These are phyloP conservation scores for Phialophora verrucosa DNA, from an alignment of 2,329 filamentous ascomycete species.

Conservation along the genomic window DNA sequence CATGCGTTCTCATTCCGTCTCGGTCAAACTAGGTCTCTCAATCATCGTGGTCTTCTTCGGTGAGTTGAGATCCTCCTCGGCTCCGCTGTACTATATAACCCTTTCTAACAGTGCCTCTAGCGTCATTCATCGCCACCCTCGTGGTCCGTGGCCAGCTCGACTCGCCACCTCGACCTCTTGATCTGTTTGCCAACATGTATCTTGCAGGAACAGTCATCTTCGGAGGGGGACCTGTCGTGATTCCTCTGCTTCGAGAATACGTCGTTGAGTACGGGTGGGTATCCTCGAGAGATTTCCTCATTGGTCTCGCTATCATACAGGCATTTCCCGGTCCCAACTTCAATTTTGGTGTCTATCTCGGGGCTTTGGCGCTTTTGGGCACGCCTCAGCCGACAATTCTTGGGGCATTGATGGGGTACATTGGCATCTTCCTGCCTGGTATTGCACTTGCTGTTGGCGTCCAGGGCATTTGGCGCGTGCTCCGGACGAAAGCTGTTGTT, in stretches of 20 bases:
- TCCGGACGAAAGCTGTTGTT: constrained; percentile 56
- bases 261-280: constrained; percentile 74
- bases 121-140: constrained; percentile 61
- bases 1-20: constrained; percentile 43
- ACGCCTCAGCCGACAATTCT: constrained; percentile 46
- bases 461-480: constrained; percentile 60
- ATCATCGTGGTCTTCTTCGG: constrained; percentile 58
- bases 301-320: constrained; percentile 74
- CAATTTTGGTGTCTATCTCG: constrained; percentile 63
- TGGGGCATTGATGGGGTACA: constrained; percentile 59
- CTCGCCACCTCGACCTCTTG: constrained; percentile 56
- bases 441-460: constrained; percentile 47
- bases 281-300: constrained; percentile 70
- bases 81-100: too few species aligned
- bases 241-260: constrained; percentile 64
- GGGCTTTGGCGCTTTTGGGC: constrained; percentile 55
- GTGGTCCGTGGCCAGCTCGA: constrained; percentile 46
- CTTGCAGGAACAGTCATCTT: constrained; percentile 74
- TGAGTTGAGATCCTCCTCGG: constrained; percentile 33
- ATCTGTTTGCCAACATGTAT: constrained; percentile 74
- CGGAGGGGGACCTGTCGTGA: constrained; percentile 69
- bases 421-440: constrained; percentile 62
- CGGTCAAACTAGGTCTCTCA: constrained; percentile 46
- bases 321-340: constrained; percentile 64
- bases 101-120: constrained; percentile 37